Base-by-base conservation (phyloP, 1,284 basidiomycete species). In the Hemileia vastatrix region DNA sequence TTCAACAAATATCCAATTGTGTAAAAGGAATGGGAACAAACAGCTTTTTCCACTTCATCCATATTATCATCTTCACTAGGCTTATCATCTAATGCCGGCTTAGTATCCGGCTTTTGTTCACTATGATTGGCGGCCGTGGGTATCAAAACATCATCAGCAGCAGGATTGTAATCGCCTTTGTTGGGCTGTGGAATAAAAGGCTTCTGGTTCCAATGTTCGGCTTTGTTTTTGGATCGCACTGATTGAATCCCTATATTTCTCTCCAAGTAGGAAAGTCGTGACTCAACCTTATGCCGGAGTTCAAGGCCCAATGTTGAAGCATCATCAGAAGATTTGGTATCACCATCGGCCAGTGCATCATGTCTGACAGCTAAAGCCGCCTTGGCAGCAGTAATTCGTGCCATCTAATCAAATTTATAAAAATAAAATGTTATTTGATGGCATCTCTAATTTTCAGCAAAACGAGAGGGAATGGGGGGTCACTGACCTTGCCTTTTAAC, bases 361-460 rank as follows among this genome's bases (percentile, higher is more conserved):
- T 97, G 88, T 77, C 94, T 91, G 72, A 94, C 91, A 3, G 93
- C 95, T 8, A 98, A 83, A 0, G 94, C 89, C 3, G 94, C 86
- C 81, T 96, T 96, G 65, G 94, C 97, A 43, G 94, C 92, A 31
- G 97, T 91, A 94, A 98, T 98, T 70, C 95, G 88, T 11, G 95
- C 95, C 94, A 98, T 97, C 86, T 88, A 65, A 0, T 52, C 15
- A 31, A 45, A 11, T 49, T 54, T 2, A 3, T 11, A 18, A 27
- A 27, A 44, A 6, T 4, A 18, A 18, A 18, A 44, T 24, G 23
- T 23, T 19, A n/a, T 24, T 8, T 15, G 24, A 15, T 8, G 13
- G 2, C 8, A 6, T 4, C 2, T 49, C 19, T 2, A 11, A 3
- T 15, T 6, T 2, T 11, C 4, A 23, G 24, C 1, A 5, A 1